These are phyloP conservation scores for Leccinum longicurvipes DNA, from an alignment of 768 basidiomycete genomes.

Conservation along the genomic window DNA sequence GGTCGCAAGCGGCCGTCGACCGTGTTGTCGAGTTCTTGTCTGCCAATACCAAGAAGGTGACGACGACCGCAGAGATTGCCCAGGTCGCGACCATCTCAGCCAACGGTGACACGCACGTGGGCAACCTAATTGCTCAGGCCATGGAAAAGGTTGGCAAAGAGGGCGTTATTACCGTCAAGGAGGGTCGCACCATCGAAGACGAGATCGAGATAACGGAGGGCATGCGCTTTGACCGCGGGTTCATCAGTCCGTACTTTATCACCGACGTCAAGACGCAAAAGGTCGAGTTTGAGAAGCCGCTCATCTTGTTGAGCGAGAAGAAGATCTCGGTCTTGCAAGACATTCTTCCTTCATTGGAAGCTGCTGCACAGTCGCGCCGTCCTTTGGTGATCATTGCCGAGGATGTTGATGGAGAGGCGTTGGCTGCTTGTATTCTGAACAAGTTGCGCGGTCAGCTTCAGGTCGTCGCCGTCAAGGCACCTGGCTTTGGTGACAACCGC, in stretches of 20 bases:
- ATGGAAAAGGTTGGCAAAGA: slow-evolving; percentile 99
- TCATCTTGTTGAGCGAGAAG: slow-evolving; percentile 93
- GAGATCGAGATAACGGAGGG: slow-evolving; percentile 99
- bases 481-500: slow-evolving; percentile 98
- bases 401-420: slow-evolving; percentile 96
- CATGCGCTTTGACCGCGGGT: slow-evolving; percentile 99
- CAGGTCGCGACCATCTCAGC: slow-evolving; percentile 97
- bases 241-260: slow-evolving; percentile 97
- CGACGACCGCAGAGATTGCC: slow-evolving; percentile 95
- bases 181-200: slow-evolving; percentile 96
- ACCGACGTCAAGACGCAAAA: slow-evolving; percentile 97
- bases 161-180: slow-evolving; percentile 99
- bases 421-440: slow-evolving; percentile 98
- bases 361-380: slow-evolving; percentile 75
- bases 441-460: slow-evolving; percentile 97
- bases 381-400: slow-evolving; percentile 96
- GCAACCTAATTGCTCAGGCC: slow-evolving; percentile 92
- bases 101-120: slow-evolving; percentile 80
- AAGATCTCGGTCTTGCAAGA: slow-evolving; percentile 95
- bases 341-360: slow-evolving; percentile 88
- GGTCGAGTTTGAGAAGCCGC: slow-evolving; percentile 95
- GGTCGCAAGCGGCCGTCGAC: slow-evolving; percentile 94
- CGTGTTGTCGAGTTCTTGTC: slow-evolving; percentile 91
- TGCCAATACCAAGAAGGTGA: slow-evolving; percentile 87
- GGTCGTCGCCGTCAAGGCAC: slow-evolving; percentile 93